A percentile compares a stretch with the other conserved stretches of the same genome.
These are phyloP conservation scores for Gentiana macrophylla DNA, from an alignment of 257 asterid species.

Conservation along the genomic window DNA sequence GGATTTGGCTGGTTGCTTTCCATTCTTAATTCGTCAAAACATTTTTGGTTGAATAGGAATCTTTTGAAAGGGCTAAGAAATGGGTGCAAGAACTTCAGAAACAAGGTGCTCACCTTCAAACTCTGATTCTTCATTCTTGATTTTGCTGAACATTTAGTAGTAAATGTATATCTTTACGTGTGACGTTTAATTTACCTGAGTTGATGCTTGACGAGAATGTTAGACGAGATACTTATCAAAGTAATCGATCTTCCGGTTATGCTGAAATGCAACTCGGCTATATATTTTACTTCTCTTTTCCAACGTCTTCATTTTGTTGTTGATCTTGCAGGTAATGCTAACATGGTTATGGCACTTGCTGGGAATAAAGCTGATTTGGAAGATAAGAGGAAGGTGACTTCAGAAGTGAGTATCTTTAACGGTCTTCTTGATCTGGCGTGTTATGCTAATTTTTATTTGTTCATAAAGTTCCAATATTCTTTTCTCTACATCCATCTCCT, in stretches of 20 bases:
- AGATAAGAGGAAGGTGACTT: slow-evolving; percentile 68
- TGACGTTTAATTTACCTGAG: no score
- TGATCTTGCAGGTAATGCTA: slow-evolving; percentile 61
- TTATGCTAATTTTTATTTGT: neutral
- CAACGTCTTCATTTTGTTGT: neutral
- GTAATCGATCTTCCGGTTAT: neutral
- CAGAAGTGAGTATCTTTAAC: slow-evolving; percentile 45
- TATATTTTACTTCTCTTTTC: neutral
- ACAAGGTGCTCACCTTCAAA: slow-evolving; percentile 49
- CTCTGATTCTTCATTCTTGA: neutral
- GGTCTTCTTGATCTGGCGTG: neutral
- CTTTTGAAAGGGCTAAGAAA: slow-evolving; percentile 80
- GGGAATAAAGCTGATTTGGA: slow-evolving; percentile 90
- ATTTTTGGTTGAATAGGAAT: slow-evolving; percentile 37
- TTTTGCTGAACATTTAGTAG: neutral
- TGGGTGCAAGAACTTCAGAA: slow-evolving; percentile 98
- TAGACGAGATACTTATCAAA: no score
- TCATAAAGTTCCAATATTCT: neutral
- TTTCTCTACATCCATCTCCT: neutral
- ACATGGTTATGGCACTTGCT: slow-evolving; percentile 89
- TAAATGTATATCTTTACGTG: neutral
- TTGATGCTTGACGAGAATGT: no score
- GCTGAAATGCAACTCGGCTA: neutral
- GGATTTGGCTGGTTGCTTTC: slow-evolving; percentile 5
- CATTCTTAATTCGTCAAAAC: neutral